Conservation (phyloP, 345 rosid species). For the Eucalyptus pumila region DNA sequence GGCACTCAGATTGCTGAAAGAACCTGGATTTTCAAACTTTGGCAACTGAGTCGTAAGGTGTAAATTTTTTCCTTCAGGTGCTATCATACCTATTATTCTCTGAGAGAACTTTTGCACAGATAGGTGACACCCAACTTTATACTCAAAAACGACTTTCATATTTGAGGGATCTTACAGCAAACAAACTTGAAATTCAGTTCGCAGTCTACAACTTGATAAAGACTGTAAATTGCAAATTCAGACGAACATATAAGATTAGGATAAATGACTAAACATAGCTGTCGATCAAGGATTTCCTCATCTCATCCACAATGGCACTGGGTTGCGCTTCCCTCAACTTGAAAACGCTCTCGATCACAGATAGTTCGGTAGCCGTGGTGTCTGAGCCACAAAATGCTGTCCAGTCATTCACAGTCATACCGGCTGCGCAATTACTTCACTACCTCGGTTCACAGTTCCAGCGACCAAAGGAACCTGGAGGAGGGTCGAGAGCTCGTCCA, state of each 20-base stretch:
- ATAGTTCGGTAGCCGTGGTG: conserved; percentile 87
- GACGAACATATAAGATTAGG: background rate
- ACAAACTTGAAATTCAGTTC: background rate
- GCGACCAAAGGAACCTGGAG: conserved; percentile 73
- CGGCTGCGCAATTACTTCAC: conserved; percentile 81
- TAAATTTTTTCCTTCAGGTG: background rate
- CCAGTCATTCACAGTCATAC: conserved; percentile 90
- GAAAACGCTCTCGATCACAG: conserved; percentile 84
- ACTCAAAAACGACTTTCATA: background rate
- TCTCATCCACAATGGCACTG: conserved; percentile 68
- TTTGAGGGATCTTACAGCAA: background rate
- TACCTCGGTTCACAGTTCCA: conserved; percentile 80
- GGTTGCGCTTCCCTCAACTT: conserved; percentile 91
- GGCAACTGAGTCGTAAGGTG: background rate
- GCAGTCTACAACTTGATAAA: background rate
- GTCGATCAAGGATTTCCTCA: conserved; percentile 88
- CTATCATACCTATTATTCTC: background rate
- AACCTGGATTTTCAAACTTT: background rate
- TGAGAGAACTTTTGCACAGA: background rate
- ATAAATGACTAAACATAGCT: conserved; percentile 24
- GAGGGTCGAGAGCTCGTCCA: conserved; percentile 88
- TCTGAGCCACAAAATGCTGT: conserved; percentile 83
- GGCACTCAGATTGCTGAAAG: background rate
- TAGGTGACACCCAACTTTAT: background rate
- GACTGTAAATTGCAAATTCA: background rate